Conservation (phyloP, 2,329 filamentous ascomycete species). For the Pseudocercospora ulei region DNA sequence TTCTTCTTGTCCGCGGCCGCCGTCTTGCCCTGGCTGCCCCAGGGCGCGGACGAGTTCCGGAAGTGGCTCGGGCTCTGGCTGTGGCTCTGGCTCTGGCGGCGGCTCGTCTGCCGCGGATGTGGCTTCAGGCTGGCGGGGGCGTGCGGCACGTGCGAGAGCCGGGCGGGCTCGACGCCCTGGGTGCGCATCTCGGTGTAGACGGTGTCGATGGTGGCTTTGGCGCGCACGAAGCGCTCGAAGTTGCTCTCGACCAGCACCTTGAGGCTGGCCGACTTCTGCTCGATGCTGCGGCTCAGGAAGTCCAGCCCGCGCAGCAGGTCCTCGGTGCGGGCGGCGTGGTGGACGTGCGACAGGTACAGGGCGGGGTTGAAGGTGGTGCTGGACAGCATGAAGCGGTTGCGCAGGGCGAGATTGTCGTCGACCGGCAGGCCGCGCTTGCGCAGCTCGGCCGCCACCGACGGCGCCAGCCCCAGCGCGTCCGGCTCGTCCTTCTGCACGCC, state of each 20-base stretch:
- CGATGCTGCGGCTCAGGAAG: conserved; percentile 79
- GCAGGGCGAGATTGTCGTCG: conserved; percentile 62
- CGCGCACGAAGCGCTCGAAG: conserved; percentile 94
- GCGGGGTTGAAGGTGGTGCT: conserved; percentile 92
- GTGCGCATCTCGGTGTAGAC: conserved; percentile 92
- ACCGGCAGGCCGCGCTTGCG: conserved; percentile 66
- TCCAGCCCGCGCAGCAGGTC: conserved; percentile 72
- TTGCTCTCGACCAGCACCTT: conserved; percentile 96
- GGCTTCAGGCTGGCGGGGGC: conserved; percentile 29
- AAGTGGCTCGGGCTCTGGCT: conserved; percentile 46
- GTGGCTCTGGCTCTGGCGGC: conserved; percentile 46
- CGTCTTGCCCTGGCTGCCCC: conserved; percentile 35
- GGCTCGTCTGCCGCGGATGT: conserved; percentile 60
- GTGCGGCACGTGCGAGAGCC: conserved; percentile 18
- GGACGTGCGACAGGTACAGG: conserved; percentile 84
- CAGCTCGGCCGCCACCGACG: conserved; percentile 75
- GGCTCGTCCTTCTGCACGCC: conserved; percentile 84
- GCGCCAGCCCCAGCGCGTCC: conserved; percentile 77
- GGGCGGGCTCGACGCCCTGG: conserved; percentile 49
- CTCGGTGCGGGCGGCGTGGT: conserved; percentile 74
- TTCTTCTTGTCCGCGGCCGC: conserved; percentile 55
- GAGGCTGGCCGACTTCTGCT: conserved; percentile 92
- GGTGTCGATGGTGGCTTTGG: conserved; percentile 96
- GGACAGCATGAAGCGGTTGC: conserved; percentile 87
- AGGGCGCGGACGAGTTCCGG: conserved; percentile 32